Base-by-base conservation (phyloP, 129 eudicot species). In the Dittrichia graveolens region DNA sequence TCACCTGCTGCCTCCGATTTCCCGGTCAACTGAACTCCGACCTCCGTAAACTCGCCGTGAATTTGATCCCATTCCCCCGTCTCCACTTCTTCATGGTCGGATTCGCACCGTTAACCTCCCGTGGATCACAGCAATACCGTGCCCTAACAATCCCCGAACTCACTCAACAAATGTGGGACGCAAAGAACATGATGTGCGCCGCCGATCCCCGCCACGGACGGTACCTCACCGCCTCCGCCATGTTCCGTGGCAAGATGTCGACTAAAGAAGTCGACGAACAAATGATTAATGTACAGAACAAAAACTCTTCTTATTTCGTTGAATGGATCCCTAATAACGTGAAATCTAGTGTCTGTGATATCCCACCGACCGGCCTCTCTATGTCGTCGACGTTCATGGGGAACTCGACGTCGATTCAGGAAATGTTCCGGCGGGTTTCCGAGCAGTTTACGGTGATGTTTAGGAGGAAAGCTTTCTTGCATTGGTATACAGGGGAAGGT, bases 31-130 rank as follows among this genome's bases (percentile, higher is more conserved):
- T 89, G 31, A 89, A 89, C 80, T 89, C 96, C 6, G 96, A 89
- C 79, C 91, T 89, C 18, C 74, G 96, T 5, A 89, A 89, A 67
- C 89, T 89, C n/a, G 96, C 96, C 11, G 96, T 89, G 40, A 89
- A 89, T 73, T 77, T 89, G 37, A 86, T 89, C 72, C 96, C 96
- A 0, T 89, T 89, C 81, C 96, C 96, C 0, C 91, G 96, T n/a
- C 91, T 89, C 50, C 96, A 89, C 75, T 88, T 88, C 82, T 88
- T 88, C 75, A 88, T 88, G 95, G 95, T 88, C 1, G 95, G 95
- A 1, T 89, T 89, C 2, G 96, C 96, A 0, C 96, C 96, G 0
- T 75, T 88, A 11, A 88, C 95, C 48, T 88, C 95, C 41, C 75
- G 87, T 16, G 83, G 85, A 6, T 88, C 90, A 60, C 94, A 84